Evolutionary conservation across 805 yeast genomes (phyloP), one percentile per base, ranked within the genome.

Genomic region (Scheffersomyces amazonensis): DNA sequence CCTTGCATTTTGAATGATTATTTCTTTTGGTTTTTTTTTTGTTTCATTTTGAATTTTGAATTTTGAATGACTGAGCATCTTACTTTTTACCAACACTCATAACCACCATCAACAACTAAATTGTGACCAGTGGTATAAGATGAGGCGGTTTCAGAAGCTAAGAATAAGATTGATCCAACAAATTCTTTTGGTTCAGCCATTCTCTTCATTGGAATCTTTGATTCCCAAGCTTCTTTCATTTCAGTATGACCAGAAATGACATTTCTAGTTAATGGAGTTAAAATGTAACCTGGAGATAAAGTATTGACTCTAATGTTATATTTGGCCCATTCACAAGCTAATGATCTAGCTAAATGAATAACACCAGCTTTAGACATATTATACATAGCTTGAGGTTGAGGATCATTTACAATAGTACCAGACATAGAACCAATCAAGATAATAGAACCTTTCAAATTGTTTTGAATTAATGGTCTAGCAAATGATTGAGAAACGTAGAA

Each of bases 281-380:
- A 74, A 43, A 85, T 85, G 69, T 85, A 85, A 34, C 91, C 93
- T 31, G 93, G 93, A 28, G 86, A 78, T 47, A 85, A 66, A 22
- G 90, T 76, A 68, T 85, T 84, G 50, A 85, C 87, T 61, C 91
- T 76, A 54, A 83, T 81, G 52, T 78, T 77, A 64, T 77, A 79
- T 51, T 77, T 73, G 35, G 93, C 86, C 93, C 93, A 85, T 62
- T 85, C 95, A 45, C 82, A 77, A 30, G 89, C 93, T 50, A 85
- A 66, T 2, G 90, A 76, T 58, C 78, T 78, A 39, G 76, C 85
- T 73, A 85, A 68, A 64, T 85, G 93, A 52, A 84, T 83, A 31
- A 84, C 91, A 57, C 90, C 93, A 13, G 93, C 93, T 68, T 85
- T 85, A 50, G 91, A 74, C 85, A 83, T 81, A 72, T 85, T 85